phyloP scores from a whole-genome alignment of 2,329 filamentous ascomycete genomes.

The Trichoderma breve region DNA sequence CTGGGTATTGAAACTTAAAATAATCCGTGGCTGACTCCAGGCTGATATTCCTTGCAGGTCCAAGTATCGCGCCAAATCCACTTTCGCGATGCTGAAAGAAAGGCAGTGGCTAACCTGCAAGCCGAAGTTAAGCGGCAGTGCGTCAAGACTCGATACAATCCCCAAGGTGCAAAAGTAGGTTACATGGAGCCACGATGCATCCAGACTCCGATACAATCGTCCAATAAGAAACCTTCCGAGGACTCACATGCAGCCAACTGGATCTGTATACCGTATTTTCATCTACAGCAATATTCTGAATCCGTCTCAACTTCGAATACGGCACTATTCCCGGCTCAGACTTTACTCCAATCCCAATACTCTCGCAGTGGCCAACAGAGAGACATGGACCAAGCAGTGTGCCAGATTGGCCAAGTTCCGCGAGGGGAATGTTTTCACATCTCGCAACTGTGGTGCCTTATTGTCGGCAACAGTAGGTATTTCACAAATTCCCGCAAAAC shows the following conservation, averaged over 20 bases:
- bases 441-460: constrained; percentile 47
- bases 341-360: constrained; percentile 44
- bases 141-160: constrained; percentile 38
- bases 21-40: background rate
- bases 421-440: constrained; percentile 46
- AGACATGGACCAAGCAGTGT: constrained; percentile 48
- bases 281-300: constrained; percentile 43
- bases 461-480: constrained; percentile 43
- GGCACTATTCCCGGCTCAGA: constrained; percentile 42
- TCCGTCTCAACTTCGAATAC: constrained; percentile 32
- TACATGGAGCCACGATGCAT: constrained; percentile 43
- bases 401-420: constrained; percentile 36
- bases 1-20: constrained; percentile 31
- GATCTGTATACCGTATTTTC: constrained; percentile 49
- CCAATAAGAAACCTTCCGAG: constrained; percentile 24
- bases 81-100: constrained; percentile 36
- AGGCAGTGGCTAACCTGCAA: constrained; percentile 37
- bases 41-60: constrained; percentile 28
- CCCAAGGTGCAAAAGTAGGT: constrained; percentile 39
- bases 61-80: constrained; percentile 36
- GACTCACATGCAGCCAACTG: constrained; percentile 33
- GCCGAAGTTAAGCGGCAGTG: constrained; percentile 38
- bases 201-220: constrained; percentile 35
- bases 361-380: constrained; percentile 39
- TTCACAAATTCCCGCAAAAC: background rate